phyloP scores from a whole-genome alignment of 1,139 yeast genomes.

The Saccharomycopsis hybrid region DNA sequence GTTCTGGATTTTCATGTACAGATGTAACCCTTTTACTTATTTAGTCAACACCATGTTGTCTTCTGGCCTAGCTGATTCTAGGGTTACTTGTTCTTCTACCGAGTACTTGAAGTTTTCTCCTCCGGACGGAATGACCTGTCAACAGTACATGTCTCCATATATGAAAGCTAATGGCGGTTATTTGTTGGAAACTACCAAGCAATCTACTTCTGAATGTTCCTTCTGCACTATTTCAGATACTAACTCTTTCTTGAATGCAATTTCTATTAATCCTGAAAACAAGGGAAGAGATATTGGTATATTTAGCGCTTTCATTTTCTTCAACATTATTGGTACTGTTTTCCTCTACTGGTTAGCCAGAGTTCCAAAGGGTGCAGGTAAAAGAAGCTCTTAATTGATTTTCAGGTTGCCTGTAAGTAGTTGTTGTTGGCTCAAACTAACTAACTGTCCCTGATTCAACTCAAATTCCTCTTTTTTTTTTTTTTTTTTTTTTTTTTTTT shows the following conservation, averaged over 20 bases:
- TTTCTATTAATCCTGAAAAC: slow-evolving; percentile 38
- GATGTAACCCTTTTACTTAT: slow-evolving; percentile 62
- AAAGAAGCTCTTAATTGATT: slow-evolving; percentile 11
- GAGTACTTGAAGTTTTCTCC: slow-evolving; percentile 46
- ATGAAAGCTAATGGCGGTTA: slow-evolving; percentile 51
- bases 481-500: no score
- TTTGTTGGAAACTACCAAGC: slow-evolving; percentile 33
- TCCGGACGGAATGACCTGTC: slow-evolving; percentile 45
- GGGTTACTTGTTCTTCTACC: slow-evolving; percentile 39
- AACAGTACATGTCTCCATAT: slow-evolving; percentile 42
- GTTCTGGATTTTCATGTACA: slow-evolving; percentile 58
- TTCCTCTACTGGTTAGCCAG: slow-evolving; percentile 38
- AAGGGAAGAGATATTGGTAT: slow-evolving; percentile 71
- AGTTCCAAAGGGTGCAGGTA: slow-evolving; percentile 46
- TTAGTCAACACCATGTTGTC: slow-evolving; percentile 46
- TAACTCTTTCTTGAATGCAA: slow-evolving; percentile 40
- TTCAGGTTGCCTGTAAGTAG: no score
- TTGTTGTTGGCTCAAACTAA: no score
- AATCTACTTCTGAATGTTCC: slow-evolving; percentile 40
- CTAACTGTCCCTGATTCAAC: no score
- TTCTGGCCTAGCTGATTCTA: slow-evolving; percentile 46
- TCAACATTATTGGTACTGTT: slow-evolving; percentile 48
- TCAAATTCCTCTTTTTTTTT: no score
- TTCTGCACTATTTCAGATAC: slow-evolving; percentile 48
- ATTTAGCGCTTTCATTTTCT: slow-evolving; percentile 41